Evolutionary conservation across 73 alveolate species (phyloP).

Genomic region (Paramecium tetraurelia): DNA sequence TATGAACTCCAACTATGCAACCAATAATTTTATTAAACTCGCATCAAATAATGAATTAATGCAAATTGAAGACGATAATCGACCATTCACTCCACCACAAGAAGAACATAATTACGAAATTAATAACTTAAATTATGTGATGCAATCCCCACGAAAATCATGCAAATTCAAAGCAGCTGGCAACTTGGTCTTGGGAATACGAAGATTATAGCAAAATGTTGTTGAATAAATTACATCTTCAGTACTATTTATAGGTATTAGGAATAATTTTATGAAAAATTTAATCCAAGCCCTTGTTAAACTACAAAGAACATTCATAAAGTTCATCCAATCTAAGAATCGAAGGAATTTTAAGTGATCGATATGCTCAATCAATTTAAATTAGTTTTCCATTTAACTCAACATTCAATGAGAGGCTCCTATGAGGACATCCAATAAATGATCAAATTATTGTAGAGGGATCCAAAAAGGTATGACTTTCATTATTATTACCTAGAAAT

Average conservation of each 20-base stretch:
- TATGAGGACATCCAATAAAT: not conserved
- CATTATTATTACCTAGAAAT: not conserved
- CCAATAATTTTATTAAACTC: not conserved
- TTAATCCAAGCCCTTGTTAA: not conserved
- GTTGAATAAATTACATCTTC: not conserved
- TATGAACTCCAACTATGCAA: not conserved
- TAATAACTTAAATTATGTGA: not conserved
- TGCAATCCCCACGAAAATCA: not conserved
- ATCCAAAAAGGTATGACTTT: not conserved
- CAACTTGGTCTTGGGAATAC: not conserved
- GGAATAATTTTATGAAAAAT: slow-evolving; percentile 19
- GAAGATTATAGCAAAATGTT: slow-evolving; percentile 15
- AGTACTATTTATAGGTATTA: not conserved
- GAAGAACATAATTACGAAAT: not conserved
- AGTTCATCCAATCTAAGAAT: slow-evolving; percentile 10
- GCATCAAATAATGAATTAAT: not conserved
- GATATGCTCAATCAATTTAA: not conserved
- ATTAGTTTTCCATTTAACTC: not conserved
- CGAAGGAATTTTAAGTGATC: not conserved
- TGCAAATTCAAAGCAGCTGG: slow-evolving; percentile 22
- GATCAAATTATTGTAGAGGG: not conserved
- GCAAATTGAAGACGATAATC: not conserved
- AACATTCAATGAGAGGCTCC: not conserved
- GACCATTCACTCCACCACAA: not conserved
- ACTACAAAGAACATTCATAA: not conserved